phyloP scores from a whole-genome alignment of 2,329 filamentous ascomycete species.

The Pyricularia sp. region DNA sequence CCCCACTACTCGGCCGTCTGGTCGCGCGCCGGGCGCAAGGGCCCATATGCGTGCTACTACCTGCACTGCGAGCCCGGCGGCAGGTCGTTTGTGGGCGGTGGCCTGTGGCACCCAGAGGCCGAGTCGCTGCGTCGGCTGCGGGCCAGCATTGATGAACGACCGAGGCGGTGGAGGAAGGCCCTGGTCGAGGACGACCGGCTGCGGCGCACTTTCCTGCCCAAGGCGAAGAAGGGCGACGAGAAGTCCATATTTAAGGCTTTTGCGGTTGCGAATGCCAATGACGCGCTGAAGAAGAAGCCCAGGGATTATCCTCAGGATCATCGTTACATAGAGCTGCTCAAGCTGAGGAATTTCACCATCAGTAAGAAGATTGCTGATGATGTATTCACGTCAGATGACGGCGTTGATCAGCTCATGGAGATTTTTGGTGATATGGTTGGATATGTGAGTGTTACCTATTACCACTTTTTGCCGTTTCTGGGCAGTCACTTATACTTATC shows the following conservation, averaged over 20 bases:
- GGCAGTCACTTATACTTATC: neutral
- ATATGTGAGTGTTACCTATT: conserved; percentile 55
- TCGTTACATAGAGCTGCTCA: conserved; percentile 69
- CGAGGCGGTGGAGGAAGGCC: conserved; percentile 58
- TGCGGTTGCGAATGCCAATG: conserved; percentile 56
- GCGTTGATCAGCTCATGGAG: conserved; percentile 54
- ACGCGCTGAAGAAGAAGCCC: conserved; percentile 75
- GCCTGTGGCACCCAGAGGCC: conserved; percentile 71
- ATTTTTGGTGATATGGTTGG: conserved; percentile 61
- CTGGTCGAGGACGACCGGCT: conserved; percentile 49
- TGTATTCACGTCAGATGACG: conserved; percentile 51
- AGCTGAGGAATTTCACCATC: conserved; percentile 71
- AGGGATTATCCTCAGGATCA: conserved; percentile 74
- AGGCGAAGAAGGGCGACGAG: conserved; percentile 38
- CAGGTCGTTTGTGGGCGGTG: conserved; percentile 67
- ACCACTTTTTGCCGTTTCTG: conserved; percentile 9
- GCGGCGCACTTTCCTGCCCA: conserved; percentile 55
- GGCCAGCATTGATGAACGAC: conserved; percentile 64
- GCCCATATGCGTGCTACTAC: conserved; percentile 83
- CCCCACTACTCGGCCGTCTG: conserved; percentile 76
- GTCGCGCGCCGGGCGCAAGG: conserved; percentile 81
- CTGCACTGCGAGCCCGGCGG: conserved; percentile 64
- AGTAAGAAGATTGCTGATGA: conserved; percentile 56
- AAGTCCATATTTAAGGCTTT: conserved; percentile 62
- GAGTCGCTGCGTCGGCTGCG: conserved; percentile 58